Percentiles rank a stretch among this genome's conserved stretches.
Conservation (phyloP, 176 grass and related monocot species). For the Elaeis guineensis region DNA sequence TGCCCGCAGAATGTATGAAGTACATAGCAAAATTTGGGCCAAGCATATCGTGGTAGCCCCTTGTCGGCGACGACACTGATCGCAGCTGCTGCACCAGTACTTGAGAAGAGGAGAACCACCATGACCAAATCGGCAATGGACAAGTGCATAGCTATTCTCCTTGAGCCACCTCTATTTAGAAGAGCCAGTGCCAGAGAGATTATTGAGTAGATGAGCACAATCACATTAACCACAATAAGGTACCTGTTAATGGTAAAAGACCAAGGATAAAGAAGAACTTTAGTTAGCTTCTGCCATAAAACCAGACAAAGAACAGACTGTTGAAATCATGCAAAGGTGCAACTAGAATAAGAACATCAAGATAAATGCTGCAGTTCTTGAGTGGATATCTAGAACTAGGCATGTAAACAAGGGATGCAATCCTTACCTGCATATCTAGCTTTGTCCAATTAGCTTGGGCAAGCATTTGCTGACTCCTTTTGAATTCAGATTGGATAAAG, state of each 20-base stretch:
- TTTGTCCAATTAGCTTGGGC: no score
- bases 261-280: no score
- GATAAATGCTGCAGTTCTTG: no score
- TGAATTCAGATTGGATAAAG: no score
- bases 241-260: background rate
- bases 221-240: constrained; percentile 2
- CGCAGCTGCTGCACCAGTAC: constrained; percentile 6
- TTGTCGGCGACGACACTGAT: background rate
- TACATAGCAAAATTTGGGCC: constrained; percentile 4
- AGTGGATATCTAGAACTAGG: no score
- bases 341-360: no score
- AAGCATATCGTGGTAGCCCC: background rate
- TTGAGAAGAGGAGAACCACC: constrained; percentile 14
- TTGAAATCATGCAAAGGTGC: no score
- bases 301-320: no score
- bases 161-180: background rate
- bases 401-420: no score
- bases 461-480: no score
- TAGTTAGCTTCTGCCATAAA: no score
- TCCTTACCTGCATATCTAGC: no score
- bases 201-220: constrained; percentile 1
- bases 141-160: background rate
- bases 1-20: background rate
- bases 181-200: constrained; percentile 5
- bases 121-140: background rate